phyloP scores from a whole-genome alignment of 2,329 filamentous ascomycete species.

The Fusarium robinianum region DNA sequence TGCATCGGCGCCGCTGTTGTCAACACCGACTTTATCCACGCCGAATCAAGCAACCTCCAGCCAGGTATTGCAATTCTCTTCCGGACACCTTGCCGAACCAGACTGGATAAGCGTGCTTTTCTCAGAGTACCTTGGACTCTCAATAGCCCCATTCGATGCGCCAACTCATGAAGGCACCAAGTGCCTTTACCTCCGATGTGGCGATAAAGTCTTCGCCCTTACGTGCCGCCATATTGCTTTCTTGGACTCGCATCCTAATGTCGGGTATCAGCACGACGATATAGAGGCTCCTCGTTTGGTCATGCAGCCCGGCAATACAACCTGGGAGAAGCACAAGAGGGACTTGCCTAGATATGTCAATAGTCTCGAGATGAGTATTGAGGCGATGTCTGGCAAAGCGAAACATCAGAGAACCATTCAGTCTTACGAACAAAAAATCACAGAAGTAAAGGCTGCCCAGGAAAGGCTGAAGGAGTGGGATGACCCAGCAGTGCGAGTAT shows the following conservation, averaged over 20 bases:
- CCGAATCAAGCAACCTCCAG: too few relatives aligned
- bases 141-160: not conserved
- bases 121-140: not conserved
- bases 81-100: not conserved
- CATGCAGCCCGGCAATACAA: slow-evolving; percentile 9
- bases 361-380: not conserved
- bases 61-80: too few relatives aligned
- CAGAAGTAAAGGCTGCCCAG: too few relatives aligned
- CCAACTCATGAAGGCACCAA: not conserved
- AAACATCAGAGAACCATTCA: too few relatives aligned
- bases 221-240: slow-evolving; percentile 17
- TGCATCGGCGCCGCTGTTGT: too few relatives aligned
- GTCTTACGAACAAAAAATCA: too few relatives aligned
- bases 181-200: not conserved
- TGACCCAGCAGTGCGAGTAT: slow-evolving; percentile 1
- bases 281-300: not conserved
- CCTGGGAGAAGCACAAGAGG: not conserved
- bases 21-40: too few relatives aligned
- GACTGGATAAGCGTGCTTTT: not conserved
- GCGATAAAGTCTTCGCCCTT: not conserved
- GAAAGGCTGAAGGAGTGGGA: not conserved
- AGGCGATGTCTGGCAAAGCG: too few relatives aligned
- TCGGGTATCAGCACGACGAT: not conserved
- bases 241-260: not conserved
- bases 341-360: not conserved